phyloP scores from a whole-genome alignment of 2,329 filamentous ascomycete species.

The Magnaporthiopsis rhizophila region DNA sequence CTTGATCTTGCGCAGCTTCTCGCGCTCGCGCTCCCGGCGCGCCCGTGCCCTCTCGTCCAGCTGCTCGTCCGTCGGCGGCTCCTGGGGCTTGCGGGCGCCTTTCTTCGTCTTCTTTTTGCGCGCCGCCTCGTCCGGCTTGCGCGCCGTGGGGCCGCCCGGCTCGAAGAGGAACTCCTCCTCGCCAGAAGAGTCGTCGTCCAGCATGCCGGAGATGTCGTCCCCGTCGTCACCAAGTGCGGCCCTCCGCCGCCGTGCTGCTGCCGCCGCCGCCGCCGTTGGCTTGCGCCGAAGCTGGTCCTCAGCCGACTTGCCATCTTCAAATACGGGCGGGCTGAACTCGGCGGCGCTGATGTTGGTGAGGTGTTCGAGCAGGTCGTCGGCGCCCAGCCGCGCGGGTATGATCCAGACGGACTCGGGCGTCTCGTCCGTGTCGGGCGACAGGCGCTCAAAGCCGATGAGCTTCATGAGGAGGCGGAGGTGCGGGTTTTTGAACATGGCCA shows the following conservation, averaged over 20 bases:
- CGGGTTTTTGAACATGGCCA: slow-evolving; percentile 81
- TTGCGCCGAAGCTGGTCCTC: slow-evolving; percentile 75
- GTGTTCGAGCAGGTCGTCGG: slow-evolving; percentile 58
- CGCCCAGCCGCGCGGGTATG: slow-evolving; percentile 57
- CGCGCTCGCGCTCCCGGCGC: slow-evolving; percentile 60
- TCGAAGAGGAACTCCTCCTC: slow-evolving; percentile 58
- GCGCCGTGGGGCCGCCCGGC: slow-evolving; percentile 54
- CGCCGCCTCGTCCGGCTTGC: slow-evolving; percentile 45
- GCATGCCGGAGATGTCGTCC: slow-evolving; percentile 32
- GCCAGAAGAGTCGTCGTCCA: slow-evolving; percentile 29
- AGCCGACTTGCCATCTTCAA: slow-evolving; percentile 67
- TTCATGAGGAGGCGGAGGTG: slow-evolving; percentile 79
- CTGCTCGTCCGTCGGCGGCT: slow-evolving; percentile 45
- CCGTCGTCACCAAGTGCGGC: slow-evolving; percentile 19
- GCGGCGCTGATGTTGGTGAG: slow-evolving; percentile 68
- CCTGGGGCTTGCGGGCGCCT: slow-evolving; percentile 32
- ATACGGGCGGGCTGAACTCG: slow-evolving; percentile 69
- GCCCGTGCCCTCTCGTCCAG: slow-evolving; percentile 55
- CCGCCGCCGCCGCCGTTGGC: slow-evolving; percentile 22
- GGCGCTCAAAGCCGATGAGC: slow-evolving; percentile 60
- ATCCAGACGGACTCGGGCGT: slow-evolving; percentile 71
- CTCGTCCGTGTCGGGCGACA: slow-evolving; percentile 51
- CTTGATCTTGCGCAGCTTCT: slow-evolving; percentile 74
- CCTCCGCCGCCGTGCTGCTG: slow-evolving; percentile 26
- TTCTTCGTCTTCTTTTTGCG: slow-evolving; percentile 42